Conservation (phyloP, 192 early-diverging fungal species). For the Coemansia sp. region DNA sequence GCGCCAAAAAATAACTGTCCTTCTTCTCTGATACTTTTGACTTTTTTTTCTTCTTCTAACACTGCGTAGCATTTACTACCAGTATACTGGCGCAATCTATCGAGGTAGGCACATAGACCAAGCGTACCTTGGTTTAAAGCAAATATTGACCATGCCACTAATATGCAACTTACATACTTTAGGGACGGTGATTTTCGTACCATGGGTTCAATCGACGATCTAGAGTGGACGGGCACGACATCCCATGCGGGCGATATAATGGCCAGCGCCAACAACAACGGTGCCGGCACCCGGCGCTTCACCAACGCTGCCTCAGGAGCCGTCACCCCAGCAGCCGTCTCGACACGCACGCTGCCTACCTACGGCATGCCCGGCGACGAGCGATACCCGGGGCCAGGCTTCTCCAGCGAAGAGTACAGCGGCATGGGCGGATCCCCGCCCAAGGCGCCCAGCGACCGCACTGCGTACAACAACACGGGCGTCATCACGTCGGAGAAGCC, state of each 20-base stretch:
- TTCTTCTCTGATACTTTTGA: background rate
- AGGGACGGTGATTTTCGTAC: background rate
- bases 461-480: constrained; percentile 21
- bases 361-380: constrained; percentile 6
- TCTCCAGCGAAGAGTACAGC: constrained; percentile 4
- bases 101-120: background rate
- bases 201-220: constrained; percentile 23
- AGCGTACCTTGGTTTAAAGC: background rate
- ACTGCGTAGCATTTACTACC: background rate
- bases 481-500: constrained; percentile 14
- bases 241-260: constrained; percentile 39
- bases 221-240: constrained; percentile 40
- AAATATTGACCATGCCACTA: too few relatives aligned
- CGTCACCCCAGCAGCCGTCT: constrained; percentile 13
- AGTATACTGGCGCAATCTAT: background rate
- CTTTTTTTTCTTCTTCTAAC: background rate
- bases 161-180: background rate
- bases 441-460: constrained; percentile 30
- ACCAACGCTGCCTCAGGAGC: background rate
- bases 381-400: background rate
- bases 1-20: background rate
- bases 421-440: constrained; percentile 12
- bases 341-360: constrained; percentile 28
- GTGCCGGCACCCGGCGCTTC: background rate
- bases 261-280: constrained; percentile 29